phyloP scores from a whole-genome alignment of 129 eudicot genomes.

The Saussurea involucrata region DNA sequence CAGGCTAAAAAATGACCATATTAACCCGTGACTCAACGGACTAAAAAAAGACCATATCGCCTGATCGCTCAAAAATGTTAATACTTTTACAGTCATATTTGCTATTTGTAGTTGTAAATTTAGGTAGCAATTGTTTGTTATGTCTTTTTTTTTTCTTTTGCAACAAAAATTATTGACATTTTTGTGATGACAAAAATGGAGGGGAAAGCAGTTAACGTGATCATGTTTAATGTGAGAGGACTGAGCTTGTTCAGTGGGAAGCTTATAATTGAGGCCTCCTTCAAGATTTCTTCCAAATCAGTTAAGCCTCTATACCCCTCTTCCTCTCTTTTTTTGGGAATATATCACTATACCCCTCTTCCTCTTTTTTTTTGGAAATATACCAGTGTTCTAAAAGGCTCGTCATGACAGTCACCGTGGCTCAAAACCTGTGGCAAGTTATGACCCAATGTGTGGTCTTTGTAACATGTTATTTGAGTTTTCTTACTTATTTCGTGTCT shows the following conservation, averaged over 20 bases:
- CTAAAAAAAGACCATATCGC: too few species aligned
- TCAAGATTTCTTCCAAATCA: slow-evolving; percentile 68
- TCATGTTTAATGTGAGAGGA: slow-evolving; percentile 87
- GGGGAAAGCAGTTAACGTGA: slow-evolving; percentile 93
- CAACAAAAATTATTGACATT: slow-evolving; percentile 19
- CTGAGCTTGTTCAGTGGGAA: slow-evolving; percentile 67
- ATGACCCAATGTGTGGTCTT: too few species aligned
- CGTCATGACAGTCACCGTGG: too few species aligned
- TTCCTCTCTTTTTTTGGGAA: too few species aligned
- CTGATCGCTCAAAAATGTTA: too few species aligned
- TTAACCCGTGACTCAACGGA: too few species aligned
- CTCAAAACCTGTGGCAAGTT: too few species aligned
- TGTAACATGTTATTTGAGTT: too few species aligned
- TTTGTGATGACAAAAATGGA: slow-evolving; percentile 63
- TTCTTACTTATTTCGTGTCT: too few species aligned
- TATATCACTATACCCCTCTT: not conserved
- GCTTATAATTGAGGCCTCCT: slow-evolving; percentile 79
- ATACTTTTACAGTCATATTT: not conserved
- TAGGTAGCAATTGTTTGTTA: too few species aligned
- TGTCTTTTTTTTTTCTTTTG: not conserved
- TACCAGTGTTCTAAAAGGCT: too few species aligned
- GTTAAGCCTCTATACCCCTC: slow-evolving; percentile 54
- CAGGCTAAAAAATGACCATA: too few species aligned
- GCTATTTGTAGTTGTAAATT: not conserved
- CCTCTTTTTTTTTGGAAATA: not conserved